Conservation (phyloP, 352 stramenopile species). For the Phytophthora fragariaefolia region DNA sequence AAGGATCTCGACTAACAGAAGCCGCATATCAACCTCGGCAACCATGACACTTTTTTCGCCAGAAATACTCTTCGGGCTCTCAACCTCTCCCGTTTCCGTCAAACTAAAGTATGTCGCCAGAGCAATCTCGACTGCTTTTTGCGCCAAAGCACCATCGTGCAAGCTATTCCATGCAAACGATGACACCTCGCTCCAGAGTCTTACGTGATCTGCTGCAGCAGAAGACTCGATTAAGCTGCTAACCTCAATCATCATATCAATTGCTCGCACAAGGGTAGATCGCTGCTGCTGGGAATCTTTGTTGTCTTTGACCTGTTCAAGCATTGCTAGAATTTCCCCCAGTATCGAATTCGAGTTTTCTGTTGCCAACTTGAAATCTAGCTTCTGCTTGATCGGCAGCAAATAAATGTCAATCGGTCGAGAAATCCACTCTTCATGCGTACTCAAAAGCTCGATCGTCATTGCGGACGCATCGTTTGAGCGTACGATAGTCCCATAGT, state of each 20-base stretch:
- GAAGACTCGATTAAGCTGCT: conserved; percentile 4
- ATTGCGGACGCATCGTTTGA: conserved; percentile 18
- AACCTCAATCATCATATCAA: conserved; percentile 31
- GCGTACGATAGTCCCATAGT: conserved; percentile 53
- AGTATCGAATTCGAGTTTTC: conserved; percentile 45
- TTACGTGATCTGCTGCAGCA: conserved; percentile 27
- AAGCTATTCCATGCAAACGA: conserved; percentile 54
- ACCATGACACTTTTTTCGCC: conserved; percentile 59
- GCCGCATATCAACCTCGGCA: conserved; percentile 59
- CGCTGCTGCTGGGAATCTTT: conserved; percentile 53
- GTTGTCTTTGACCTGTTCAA: conserved; percentile 80
- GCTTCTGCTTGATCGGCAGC: conserved; percentile 59
- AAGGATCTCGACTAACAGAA: conserved; percentile 59
- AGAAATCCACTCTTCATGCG: conserved; percentile 32
- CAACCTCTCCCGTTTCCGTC: conserved; percentile 18
- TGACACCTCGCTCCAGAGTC: conserved; percentile 57
- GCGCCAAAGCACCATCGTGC: conserved; percentile 38
- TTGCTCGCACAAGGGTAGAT: conserved; percentile 28
- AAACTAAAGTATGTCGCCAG: conserved; percentile 52
- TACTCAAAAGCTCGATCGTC: conserved; percentile 33
- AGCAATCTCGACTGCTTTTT: conserved; percentile 34
- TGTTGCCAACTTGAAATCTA: conserved; percentile 70
- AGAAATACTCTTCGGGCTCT: conserved; percentile 22
- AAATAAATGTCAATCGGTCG: conserved; percentile 74
- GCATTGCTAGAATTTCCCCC: conserved; percentile 55